Evolutionary conservation across 2,329 filamentous ascomycete species (phyloP).

Genomic region (Penicillium sp.): DNA sequence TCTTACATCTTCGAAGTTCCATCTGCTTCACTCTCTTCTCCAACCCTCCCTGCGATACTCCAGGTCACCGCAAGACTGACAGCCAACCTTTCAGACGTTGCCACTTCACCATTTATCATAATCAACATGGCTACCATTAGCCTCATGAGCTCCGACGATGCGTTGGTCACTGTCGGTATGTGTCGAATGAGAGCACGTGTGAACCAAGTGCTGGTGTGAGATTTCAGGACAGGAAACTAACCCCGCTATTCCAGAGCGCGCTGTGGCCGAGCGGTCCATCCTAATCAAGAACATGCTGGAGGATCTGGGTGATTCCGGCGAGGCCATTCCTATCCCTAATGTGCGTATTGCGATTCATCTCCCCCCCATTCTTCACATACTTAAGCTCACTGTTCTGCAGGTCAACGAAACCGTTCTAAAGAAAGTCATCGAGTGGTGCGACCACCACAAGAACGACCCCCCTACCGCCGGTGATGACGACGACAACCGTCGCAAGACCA

Average conservation of each 20-base stretch:
- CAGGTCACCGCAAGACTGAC: background rate
- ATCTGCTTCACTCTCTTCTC: background rate
- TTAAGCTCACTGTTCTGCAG: conserved; percentile 38
- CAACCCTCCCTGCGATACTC: background rate
- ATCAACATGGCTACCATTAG: conserved; percentile 35
- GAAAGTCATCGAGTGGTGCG: conserved; percentile 98
- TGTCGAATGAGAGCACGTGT: conserved; percentile 4
- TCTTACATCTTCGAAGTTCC: background rate
- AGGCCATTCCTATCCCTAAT: conserved; percentile 70
- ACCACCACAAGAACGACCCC: conserved; percentile 89
- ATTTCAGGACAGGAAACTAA: background rate
- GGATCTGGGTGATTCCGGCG: conserved; percentile 71
- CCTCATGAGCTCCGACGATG: conserved; percentile 53
- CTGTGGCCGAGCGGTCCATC: conserved; percentile 85
- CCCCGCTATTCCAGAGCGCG: conserved; percentile 59
- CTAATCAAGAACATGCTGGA: conserved; percentile 99
- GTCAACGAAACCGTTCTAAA: conserved; percentile 90
- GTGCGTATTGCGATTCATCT: conserved; percentile 26
- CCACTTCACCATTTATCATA: background rate
- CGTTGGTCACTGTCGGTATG: conserved; percentile 53
- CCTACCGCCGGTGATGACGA: conserved; percentile 79
- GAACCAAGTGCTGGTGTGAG: background rate
- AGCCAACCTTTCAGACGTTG: background rate
- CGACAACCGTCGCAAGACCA: conserved; percentile 95
- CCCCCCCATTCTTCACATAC: too few species aligned